Percentiles rank a stretch among this genome's conserved stretches.
These are phyloP conservation scores for Apocynum venetum DNA, from an alignment of 257 asterid genomes.

Conservation along the genomic window DNA sequence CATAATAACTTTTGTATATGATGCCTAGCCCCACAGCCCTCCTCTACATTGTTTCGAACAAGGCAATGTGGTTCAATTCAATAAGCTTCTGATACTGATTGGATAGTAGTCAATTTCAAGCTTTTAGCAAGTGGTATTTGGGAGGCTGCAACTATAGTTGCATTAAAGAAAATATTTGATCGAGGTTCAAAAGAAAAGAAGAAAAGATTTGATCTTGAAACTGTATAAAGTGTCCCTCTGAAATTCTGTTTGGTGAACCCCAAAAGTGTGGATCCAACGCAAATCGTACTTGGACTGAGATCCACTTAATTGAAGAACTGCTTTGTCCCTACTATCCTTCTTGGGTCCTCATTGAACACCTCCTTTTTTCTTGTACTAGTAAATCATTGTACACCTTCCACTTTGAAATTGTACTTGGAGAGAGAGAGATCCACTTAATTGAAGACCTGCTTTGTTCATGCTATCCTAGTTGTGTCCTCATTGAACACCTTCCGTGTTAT, in stretches of 20 bases:
- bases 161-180: neutral
- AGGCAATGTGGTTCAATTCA: neutral
- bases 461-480: neutral
- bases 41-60: neutral
- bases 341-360: neutral
- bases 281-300: neutral
- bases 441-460: neutral
- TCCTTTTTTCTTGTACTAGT: neutral
- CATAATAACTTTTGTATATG: slow-evolving; percentile 13
- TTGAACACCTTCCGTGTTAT: neutral
- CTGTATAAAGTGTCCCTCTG: neutral
- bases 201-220: neutral
- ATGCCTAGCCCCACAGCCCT: slow-evolving; percentile 15
- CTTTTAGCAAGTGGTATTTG: slow-evolving; percentile 3
- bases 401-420: neutral
- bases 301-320: neutral
- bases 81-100: neutral
- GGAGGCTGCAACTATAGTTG: neutral
- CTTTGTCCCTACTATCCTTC: neutral
- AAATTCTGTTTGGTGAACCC: slow-evolving; percentile 3
- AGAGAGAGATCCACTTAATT: neutral
- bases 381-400: too few relatives aligned
- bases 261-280: neutral
- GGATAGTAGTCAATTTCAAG: slow-evolving; percentile 12
- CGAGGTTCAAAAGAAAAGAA: neutral